phyloP scores from a whole-genome alignment of 768 basidiomycete genomes.

The Hebeloma cylindrosporum region DNA sequence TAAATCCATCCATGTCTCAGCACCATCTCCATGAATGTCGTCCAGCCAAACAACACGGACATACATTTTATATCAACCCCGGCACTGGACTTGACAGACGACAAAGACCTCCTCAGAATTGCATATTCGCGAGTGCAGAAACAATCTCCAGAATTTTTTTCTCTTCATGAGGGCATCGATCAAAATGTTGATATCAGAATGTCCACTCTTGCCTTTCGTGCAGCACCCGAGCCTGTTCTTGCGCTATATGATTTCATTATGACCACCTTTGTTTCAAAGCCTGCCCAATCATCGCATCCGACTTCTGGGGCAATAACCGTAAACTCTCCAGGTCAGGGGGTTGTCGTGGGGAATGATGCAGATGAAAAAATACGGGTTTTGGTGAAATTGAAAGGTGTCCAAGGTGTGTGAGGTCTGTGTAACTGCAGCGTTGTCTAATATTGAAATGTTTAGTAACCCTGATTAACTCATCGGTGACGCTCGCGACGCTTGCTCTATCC shows the following conservation, averaged over 20 bases:
- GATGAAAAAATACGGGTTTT: conserved; percentile 73
- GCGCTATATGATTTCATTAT: conserved; percentile 95
- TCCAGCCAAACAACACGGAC: conserved; percentile 52
- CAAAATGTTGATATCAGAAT: conserved; percentile 85
- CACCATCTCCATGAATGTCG: conserved; percentile 73
- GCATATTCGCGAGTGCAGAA: conserved; percentile 79
- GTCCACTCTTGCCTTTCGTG: conserved; percentile 87
- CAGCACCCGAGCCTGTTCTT: conserved; percentile 88
- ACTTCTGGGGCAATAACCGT: background rate
- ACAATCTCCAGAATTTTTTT: conserved; percentile 81
- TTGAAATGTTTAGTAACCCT: conserved; percentile 57
- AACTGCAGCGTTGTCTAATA: background rate
- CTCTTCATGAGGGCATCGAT: conserved; percentile 79
- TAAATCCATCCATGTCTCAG: conserved; percentile 36
- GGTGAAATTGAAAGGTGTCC: conserved; percentile 81
- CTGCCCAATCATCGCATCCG: conserved; percentile 5
- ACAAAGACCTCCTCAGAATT: conserved; percentile 66
- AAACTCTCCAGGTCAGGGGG: background rate
- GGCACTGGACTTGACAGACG: conserved; percentile 30
- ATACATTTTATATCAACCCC: conserved; percentile 69
- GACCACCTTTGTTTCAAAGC: conserved; percentile 76
- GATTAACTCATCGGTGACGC: conserved; percentile 61
- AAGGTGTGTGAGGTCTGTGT: conserved; percentile 49
- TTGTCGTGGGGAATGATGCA: background rate
- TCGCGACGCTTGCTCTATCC: conserved; percentile 87